A percentile compares a stretch with the other conserved stretches of the same genome.
These are phyloP conservation scores for Umbelopsis vinacea DNA, from an alignment of 192 early-diverging fungal species.

Conservation along the genomic window DNA sequence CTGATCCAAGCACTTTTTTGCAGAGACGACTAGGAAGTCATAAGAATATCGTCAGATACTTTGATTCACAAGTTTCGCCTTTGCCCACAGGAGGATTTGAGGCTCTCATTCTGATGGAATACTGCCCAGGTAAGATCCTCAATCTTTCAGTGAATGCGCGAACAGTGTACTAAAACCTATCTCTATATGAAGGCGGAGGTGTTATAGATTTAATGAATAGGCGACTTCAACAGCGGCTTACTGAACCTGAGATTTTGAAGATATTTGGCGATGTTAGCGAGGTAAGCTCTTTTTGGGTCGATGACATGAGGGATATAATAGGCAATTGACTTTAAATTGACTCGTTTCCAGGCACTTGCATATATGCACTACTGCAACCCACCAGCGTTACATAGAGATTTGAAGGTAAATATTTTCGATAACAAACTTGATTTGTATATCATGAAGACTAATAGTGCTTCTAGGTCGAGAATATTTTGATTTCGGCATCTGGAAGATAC, in stretches of 20 bases:
- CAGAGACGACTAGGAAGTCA: slow-evolving; percentile 75
- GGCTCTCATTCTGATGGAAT: slow-evolving; percentile 90
- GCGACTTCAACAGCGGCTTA: slow-evolving; percentile 69
- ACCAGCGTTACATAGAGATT: slow-evolving; percentile 86
- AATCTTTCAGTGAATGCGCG: too few relatives aligned
- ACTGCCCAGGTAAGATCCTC: slow-evolving; percentile 68
- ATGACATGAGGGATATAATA: background rate
- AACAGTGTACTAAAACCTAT: too few relatives aligned
- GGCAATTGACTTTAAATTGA: background rate
- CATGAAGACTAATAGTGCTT: background rate
- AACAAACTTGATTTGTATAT: background rate
- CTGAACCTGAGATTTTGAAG: slow-evolving; percentile 83
- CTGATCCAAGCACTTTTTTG: background rate
- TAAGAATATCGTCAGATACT: slow-evolving; percentile 81
- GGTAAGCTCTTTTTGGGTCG: slow-evolving; percentile 32
- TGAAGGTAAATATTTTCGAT: slow-evolving; percentile 47
- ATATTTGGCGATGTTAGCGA: slow-evolving; percentile 87
- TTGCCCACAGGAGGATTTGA: slow-evolving; percentile 71
- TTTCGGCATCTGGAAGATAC: slow-evolving; percentile 63
- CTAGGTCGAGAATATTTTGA: slow-evolving; percentile 79
- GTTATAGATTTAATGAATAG: slow-evolving; percentile 89
- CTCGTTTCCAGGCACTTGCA: slow-evolving; percentile 71
- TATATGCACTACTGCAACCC: slow-evolving; percentile 86
- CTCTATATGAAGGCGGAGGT: slow-evolving; percentile 60
- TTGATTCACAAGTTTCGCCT: slow-evolving; percentile 69